Evolutionary conservation across 139 green algal species (phyloP).

Genomic region (Micractinium conductrix): DNA sequence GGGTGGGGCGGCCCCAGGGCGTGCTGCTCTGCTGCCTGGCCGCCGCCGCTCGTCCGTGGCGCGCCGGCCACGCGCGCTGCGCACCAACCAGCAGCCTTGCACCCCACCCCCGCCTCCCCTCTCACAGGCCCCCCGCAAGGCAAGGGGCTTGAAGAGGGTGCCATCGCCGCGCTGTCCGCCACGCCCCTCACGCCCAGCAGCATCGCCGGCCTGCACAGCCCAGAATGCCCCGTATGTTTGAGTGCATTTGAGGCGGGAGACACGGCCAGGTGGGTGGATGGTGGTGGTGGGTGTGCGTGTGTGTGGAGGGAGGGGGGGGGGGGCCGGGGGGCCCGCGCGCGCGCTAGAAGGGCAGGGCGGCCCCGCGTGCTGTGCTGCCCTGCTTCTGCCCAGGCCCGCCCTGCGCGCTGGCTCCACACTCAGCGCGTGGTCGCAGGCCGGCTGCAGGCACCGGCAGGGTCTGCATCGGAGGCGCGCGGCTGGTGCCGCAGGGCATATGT

Average conservation of each 20-base stretch:
- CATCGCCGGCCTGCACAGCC: not conserved
- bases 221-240: not conserved
- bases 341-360: no score
- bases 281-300: no score
- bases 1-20: not conserved
- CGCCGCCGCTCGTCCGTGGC: no score
- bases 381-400: no score
- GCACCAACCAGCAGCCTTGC: no score
- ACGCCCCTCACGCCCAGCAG: not conserved
- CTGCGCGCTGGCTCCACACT: not conserved
- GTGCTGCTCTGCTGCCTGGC: not conserved
- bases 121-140: not conserved
- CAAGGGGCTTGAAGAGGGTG: not conserved
- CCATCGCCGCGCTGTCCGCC: conserved; percentile 1
- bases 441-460: no score
- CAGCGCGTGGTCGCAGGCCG: not conserved
- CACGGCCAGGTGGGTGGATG: not conserved
- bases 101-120: not conserved
- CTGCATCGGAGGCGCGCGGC: no score
- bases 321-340: no score
- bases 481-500: not conserved
- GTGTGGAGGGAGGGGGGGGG: no score
- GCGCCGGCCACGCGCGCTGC: not conserved
- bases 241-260: not conserved
- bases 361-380: no score